Conservation (phyloP, 257 asterid species). For the Solanum dulcamara region DNA sequence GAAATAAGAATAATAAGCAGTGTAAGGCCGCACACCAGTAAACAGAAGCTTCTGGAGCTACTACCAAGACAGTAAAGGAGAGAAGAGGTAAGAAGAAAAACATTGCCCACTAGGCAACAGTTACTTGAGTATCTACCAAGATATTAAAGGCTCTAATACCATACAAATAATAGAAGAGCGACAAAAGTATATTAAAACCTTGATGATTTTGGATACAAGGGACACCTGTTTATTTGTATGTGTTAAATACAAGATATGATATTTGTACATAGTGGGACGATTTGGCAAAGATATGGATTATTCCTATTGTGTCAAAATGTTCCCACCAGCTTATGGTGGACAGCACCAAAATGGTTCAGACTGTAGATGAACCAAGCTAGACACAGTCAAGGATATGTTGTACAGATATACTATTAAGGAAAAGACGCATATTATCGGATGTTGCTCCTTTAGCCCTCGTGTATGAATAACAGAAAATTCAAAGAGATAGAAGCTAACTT, state of each 20-base stretch:
- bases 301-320: neutral
- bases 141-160: neutral
- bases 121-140: neutral
- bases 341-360: neutral
- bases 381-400: neutral
- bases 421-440: neutral
- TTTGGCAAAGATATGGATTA: neutral
- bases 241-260: neutral
- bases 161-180: neutral
- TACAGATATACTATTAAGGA: neutral
- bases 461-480: neutral
- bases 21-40: neutral
- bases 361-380: neutral
- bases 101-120: neutral
- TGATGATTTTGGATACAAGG: neutral
- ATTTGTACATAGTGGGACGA: neutral
- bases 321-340: neutral
- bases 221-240: neutral
- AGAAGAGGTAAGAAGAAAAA: neutral
- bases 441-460: neutral
- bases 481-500: neutral
- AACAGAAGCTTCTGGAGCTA: neutral
- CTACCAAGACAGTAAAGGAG: neutral
- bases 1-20: neutral
- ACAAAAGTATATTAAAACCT: neutral